A percentile compares a stretch with the other conserved stretches of the same genome.
phyloP scores from a whole-genome alignment of 257 asterid genomes.

The Scutellaria baicalensis region DNA sequence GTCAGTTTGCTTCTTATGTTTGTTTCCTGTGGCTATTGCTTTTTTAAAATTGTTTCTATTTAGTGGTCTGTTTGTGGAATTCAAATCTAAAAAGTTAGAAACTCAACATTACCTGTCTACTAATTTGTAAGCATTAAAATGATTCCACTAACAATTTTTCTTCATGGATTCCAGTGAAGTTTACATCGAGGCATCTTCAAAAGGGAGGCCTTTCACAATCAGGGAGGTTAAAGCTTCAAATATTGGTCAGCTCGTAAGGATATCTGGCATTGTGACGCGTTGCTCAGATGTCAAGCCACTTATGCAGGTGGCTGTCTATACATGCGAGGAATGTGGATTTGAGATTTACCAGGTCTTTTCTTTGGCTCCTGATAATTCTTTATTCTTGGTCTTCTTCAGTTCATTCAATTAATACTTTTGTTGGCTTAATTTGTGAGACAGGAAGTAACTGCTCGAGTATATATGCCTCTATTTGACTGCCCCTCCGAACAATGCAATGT shows the following conservation, averaged over 20 bases:
- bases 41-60: background rate
- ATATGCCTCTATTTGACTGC: slow-evolving; percentile 92
- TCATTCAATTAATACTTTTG: background rate
- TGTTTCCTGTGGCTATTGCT: background rate
- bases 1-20: background rate
- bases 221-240: slow-evolving; percentile 94
- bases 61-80: background rate
- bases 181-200: slow-evolving; percentile 70
- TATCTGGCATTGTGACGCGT: slow-evolving; percentile 94
- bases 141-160: slow-evolving; percentile 11
- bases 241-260: slow-evolving; percentile 89
- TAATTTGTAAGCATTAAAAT: background rate
- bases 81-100: background rate
- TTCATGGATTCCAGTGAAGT: slow-evolving; percentile 67
- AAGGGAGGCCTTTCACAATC: slow-evolving; percentile 82
- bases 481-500: slow-evolving; percentile 63
- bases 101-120: background rate
- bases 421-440: slow-evolving; percentile 19
- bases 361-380: background rate
- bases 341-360: slow-evolving; percentile 88
- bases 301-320: slow-evolving; percentile 97
- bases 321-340: slow-evolving; percentile 97
- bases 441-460: slow-evolving; percentile 91
- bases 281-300: slow-evolving; percentile 95
- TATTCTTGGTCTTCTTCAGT: background rate